Conservation (phyloP, 768 basidiomycete species). For the Tephrocybe rancida region DNA sequence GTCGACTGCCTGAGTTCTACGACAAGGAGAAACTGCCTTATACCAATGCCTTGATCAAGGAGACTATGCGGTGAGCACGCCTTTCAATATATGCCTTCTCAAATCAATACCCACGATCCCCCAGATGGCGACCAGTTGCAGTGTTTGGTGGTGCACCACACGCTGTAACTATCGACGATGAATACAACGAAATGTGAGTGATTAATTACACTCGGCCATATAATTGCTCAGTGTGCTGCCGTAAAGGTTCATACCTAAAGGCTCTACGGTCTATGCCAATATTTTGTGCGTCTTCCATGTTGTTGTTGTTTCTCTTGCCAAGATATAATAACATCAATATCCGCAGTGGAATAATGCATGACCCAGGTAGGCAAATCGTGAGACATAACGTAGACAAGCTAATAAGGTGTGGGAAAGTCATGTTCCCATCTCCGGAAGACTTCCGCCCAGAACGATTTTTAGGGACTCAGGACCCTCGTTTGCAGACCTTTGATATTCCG, state of each 20-base stretch:
- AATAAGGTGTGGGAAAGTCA: not conserved
- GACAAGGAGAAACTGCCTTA: slow-evolving; percentile 39
- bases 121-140: slow-evolving; percentile 19
- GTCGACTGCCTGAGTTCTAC: slow-evolving; percentile 40
- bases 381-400: too few species aligned
- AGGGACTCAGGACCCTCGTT: slow-evolving; percentile 27
- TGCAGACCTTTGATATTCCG: slow-evolving; percentile 33
- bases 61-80: slow-evolving; percentile 31
- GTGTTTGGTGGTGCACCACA: slow-evolving; percentile 31
- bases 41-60: slow-evolving; percentile 38
- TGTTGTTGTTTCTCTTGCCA: not conserved
- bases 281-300: slow-evolving; percentile 24
- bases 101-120: too few species aligned
- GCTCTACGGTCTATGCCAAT: slow-evolving; percentile 40
- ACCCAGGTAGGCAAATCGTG: slow-evolving; percentile 21
- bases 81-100: too few species aligned
- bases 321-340: not conserved
- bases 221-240: not conserved
- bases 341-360: slow-evolving; percentile 34
- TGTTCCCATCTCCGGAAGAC: slow-evolving; percentile 35
- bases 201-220: not conserved
- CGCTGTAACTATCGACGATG: slow-evolving; percentile 38
- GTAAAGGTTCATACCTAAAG: slow-evolving; percentile 35
- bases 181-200: slow-evolving; percentile 35
- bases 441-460: slow-evolving; percentile 45